Base-by-base conservation (phyloP, 805 yeast species). In the Priceomyces castillae region DNA sequence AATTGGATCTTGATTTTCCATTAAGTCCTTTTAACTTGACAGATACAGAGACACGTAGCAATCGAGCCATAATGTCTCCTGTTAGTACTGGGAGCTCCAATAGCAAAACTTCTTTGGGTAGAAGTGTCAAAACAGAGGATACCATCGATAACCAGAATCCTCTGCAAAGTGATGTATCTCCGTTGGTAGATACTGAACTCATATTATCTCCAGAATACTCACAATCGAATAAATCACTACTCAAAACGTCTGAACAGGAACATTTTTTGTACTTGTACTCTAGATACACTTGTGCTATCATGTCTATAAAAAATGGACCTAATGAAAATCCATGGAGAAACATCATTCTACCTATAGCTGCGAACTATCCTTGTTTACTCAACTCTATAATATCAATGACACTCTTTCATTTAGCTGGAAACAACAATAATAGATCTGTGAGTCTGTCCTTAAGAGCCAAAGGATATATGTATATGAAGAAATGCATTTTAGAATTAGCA, bases 331-430 rank as follows among this genome's bases (percentile, higher is more conserved):
- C 88, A 5, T 83, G 89, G 89, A 61, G 84, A 40, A 69, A 73
- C 7, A 52, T 76, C 33, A 61, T 82, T 38, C 58, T 82, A 53
- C 87, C 88, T 1, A 56, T 80, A 37, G 81, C 86, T 0, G 51
- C 64, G n/a, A 62, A 73, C 23, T 72, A 80, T 50, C 69, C 82
- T 1, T 83, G 81, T 10, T 61, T 83, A 45, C 76, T 76, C 62
- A 78, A 82, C 53, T 80, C 86, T 1, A 64, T 83, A 37, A 80
- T 84, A 2, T 78, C 87, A 4, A 80, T 83, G 82, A 79, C 88
- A 0, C 65, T 79, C 41, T 81, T 82, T 51, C 88, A 83, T 53
- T 57, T 69, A 31, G 65, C 73, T 1, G 69, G 73, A 0, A 60
- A 59, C 46, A 44, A 42, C 18, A 55, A 52, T 15, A 65, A 77